These are phyloP conservation scores for Kickxella alabastrina DNA, from an alignment of 192 early-diverging fungal genomes.

Conservation along the genomic window DNA sequence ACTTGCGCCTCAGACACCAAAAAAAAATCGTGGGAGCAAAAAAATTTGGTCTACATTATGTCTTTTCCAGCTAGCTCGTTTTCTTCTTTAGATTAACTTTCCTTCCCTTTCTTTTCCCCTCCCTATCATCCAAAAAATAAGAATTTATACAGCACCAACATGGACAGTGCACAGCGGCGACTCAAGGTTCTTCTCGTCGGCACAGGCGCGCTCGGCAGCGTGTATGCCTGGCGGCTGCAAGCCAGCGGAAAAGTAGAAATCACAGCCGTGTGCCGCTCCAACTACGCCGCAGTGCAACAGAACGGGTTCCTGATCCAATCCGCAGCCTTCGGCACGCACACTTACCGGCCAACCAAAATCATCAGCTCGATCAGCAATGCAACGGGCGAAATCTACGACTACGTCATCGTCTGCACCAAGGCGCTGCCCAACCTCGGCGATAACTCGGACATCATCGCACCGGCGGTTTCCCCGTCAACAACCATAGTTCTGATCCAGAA, in stretches of 20 bases:
- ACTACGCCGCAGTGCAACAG: constrained; percentile 53
- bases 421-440: constrained; percentile 61
- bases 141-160: no score
- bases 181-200: constrained; percentile 54
- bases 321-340: constrained; percentile 52
- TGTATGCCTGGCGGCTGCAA: constrained; percentile 64
- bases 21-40: no score
- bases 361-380: constrained; percentile 46
- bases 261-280: constrained; percentile 67
- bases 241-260: constrained; percentile 38
- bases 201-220: constrained; percentile 65
- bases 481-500: constrained; percentile 69
- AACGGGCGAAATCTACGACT: constrained; percentile 53
- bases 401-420: constrained; percentile 62
- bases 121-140: no score
- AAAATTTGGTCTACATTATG: no score
- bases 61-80: no score
- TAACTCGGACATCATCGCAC: constrained; percentile 56
- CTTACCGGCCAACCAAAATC: constrained; percentile 55
- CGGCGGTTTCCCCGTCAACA: constrained; percentile 52
- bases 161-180: no score
- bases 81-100: not conserved
- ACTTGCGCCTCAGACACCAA: no score
- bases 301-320: constrained; percentile 60
- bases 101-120: not conserved